A percentile compares a stretch with the other conserved stretches of the same genome.
Conservation (phyloP, 2,329 filamentous ascomycete species). For the Berkeleyomyces basicola region DNA sequence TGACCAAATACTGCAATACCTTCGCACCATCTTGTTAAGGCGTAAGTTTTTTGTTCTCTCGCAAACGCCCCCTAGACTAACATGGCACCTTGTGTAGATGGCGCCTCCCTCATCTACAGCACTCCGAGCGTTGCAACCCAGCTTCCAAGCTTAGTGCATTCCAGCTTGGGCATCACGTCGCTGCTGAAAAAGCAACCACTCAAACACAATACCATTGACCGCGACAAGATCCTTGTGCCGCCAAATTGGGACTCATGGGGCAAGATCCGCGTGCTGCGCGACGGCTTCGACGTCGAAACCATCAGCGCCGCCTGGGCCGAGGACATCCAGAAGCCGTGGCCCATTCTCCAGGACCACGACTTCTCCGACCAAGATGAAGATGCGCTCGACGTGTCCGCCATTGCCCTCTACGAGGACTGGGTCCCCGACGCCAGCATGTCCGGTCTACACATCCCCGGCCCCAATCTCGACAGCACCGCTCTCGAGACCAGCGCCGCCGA, state of each 20-base stretch:
- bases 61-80: background rate
- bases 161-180: slow-evolving; percentile 71
- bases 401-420: slow-evolving; percentile 49
- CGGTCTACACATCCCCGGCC: slow-evolving; percentile 37
- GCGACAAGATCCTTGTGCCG: slow-evolving; percentile 85
- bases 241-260: slow-evolving; percentile 98
- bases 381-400: slow-evolving; percentile 6
- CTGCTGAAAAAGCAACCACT: slow-evolving; percentile 61
- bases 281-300: slow-evolving; percentile 81
- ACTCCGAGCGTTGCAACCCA: slow-evolving; percentile 60
- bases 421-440: slow-evolving; percentile 59
- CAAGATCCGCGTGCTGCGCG: slow-evolving; percentile 82
- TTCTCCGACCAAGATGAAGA: slow-evolving; percentile 12
- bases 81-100: slow-evolving; percentile 36
- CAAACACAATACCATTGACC: slow-evolving; percentile 81
- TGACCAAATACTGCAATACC: slow-evolving; percentile 83
- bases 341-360: slow-evolving; percentile 19
- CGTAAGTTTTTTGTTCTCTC: slow-evolving; percentile 38
- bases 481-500: slow-evolving; percentile 27
- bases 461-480: slow-evolving; percentile 17
- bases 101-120: slow-evolving; percentile 72
- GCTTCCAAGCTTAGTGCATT: slow-evolving; percentile 65
- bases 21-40: slow-evolving; percentile 77
- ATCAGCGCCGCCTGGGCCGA: slow-evolving; percentile 74
- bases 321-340: slow-evolving; percentile 50